These are phyloP conservation scores for Debaryomycetaceae sp. DNA, from an alignment of 1,139 yeast species.

Conservation along the genomic window DNA sequence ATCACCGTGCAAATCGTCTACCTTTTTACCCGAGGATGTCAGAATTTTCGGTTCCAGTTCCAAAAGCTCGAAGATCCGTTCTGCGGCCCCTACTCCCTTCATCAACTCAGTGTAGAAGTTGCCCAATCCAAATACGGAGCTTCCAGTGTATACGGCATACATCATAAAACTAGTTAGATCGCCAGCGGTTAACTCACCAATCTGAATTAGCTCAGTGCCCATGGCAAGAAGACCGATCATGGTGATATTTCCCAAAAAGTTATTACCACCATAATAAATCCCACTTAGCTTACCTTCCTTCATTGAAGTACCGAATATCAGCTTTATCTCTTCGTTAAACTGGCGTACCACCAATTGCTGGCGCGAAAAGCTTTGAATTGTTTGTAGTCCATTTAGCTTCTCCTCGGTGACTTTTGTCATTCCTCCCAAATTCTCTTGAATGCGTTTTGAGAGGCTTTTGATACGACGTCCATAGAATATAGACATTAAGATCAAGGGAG, in stretches of 20 bases:
- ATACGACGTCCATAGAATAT: conserved; percentile 77
- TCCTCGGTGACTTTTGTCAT: conserved; percentile 91
- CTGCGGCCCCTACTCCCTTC: conserved; percentile 97
- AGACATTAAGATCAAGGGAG: conserved; percentile 77
- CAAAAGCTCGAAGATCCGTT: conserved; percentile 81
- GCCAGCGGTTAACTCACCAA: conserved; percentile 75
- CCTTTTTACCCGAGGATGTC: conserved; percentile 56
- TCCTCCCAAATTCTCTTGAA: conserved; percentile 84
- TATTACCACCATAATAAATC: conserved; percentile 73
- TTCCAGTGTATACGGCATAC: conserved; percentile 90
- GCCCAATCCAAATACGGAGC: conserved; percentile 85
- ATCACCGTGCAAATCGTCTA: conserved; percentile 29
- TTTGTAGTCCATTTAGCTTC: conserved; percentile 77
- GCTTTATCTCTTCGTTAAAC: conserved; percentile 64
- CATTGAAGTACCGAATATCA: conserved; percentile 70
- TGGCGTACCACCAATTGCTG: conserved; percentile 53
- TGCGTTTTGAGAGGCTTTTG: conserved; percentile 65
- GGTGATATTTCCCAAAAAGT: conserved; percentile 76
- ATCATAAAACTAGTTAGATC: conserved; percentile 90
- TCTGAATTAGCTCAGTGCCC: conserved; percentile 75
- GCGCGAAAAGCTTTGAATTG: conserved; percentile 87
- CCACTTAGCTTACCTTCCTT: conserved; percentile 79
- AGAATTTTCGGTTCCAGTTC: conserved; percentile 71
- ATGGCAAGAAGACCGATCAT: conserved; percentile 71
- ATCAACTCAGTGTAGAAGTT: conserved; percentile 88